Percentiles rank a stretch among this genome's conserved stretches.
phyloP scores from a whole-genome alignment of 345 rosid species.

The Populus tremula region DNA sequence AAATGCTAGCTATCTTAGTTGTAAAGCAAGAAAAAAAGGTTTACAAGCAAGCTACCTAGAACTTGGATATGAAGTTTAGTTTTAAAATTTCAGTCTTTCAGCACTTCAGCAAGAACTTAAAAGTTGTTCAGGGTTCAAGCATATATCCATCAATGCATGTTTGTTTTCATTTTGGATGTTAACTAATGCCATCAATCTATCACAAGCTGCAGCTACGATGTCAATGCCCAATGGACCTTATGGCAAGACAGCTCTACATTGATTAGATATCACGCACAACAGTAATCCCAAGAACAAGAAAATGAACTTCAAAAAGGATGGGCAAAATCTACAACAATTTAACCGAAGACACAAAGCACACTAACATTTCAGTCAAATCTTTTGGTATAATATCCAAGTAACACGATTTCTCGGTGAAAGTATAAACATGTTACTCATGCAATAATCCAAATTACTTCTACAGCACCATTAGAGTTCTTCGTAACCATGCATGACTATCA shows the following conservation, averaged over 20 bases:
- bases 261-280: neutral
- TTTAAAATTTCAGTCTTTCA: neutral
- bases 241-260: neutral
- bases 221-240: neutral
- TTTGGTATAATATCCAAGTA: neutral
- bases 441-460: neutral
- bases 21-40: constrained; percentile 1
- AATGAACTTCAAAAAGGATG: neutral
- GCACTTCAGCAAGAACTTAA: neutral
- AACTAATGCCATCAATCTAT: neutral
- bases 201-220: neutral
- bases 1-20: neutral
- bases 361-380: neutral
- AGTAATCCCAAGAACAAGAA: neutral
- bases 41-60: neutral
- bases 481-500: neutral
- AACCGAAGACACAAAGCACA: neutral
- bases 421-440: neutral
- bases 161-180: neutral
- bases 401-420: neutral
- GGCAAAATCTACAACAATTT: neutral
- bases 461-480: neutral
- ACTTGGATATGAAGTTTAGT: neutral
- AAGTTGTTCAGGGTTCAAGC: neutral
- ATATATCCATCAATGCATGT: neutral